Evolutionary conservation across 345 rosid genomes (phyloP), one percentile per base, ranked within the genome.

Genomic region (Nephelium lappaceum): DNA sequence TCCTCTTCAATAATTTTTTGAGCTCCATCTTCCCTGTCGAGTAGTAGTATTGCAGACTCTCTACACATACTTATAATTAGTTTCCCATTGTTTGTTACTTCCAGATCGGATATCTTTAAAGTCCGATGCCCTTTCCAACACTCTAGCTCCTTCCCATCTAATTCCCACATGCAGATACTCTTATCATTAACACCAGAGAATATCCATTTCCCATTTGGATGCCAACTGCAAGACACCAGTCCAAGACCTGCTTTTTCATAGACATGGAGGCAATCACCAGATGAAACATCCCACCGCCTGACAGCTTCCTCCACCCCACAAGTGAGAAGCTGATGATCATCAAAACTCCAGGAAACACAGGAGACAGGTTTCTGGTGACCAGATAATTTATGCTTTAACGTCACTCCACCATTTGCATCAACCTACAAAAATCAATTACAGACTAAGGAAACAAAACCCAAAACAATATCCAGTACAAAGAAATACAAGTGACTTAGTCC

Each of bases 141-240:
- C 55, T 89, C 88, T 31, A 82, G 73, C 75, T 87, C 91, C 76
- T 81, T 87, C 41, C 94, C 94, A 53, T 85, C 87, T 73, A 89
- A 63, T 75, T 89, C 91, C 84, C 91, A 89, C 82, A 86, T 73
- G 78, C 88, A 83, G 66, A 91, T 85, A 82, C 88, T 86, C 82
- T 79, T 88, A 69, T 91, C 90, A 36, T 63, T 88, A 72, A 83
- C 77, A 31, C 94, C 92, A 41, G 88, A 81, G 76, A 85, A 83
- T 78, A 91, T 79, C 60, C 79, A 78, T 65, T 75, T 84, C 42
- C 91, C 90, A 47, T 89, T 85, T n/a, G 90, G 88, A 76, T 83
- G 89, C 94, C 94, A 91, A 16, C 86, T 92, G 49, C 94, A 91
- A 16, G 92, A 91, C 67, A 91, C 84, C 68, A 85, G 73, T 27